Conservation (phyloP, 2,329 filamentous ascomycete species). For the Camillea tinctor region DNA sequence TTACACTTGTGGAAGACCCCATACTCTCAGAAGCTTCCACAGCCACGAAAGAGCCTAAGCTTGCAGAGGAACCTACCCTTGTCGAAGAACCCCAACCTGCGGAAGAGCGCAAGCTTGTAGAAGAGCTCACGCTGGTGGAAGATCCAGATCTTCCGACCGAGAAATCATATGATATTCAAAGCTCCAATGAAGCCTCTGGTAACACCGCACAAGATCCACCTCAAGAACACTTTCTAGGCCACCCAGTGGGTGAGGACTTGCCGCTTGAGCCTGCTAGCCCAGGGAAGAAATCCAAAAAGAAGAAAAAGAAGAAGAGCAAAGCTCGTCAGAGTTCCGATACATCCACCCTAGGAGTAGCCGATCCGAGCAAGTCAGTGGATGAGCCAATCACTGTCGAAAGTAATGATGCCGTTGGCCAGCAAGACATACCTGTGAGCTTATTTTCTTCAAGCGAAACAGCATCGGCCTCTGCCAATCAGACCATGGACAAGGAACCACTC, state of each 20-base stretch:
- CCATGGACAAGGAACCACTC: background rate
- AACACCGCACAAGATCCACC: background rate
- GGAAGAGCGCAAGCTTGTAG: background rate
- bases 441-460: background rate
- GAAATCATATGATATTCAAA: background rate
- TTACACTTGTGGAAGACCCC: background rate
- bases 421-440: background rate
- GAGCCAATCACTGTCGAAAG: background rate
- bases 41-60: background rate
- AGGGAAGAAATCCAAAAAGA: constrained; percentile 25
- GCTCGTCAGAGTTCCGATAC: background rate
- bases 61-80: background rate
- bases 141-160: background rate
- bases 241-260: background rate
- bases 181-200: background rate
- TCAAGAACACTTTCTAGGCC: background rate
- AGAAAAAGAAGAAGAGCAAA: constrained; percentile 20
- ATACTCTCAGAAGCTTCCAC: background rate
- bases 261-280: constrained; percentile 14
- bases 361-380: constrained; percentile 10
- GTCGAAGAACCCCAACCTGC: background rate
- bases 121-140: background rate
- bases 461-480: background rate
- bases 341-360: constrained; percentile 1
- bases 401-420: too few relatives aligned